Evolutionary conservation across 306 rosid genomes (phyloP), one percentile per base, ranked within the genome.

Genomic region (Gastrolobium bilobum): DNA sequence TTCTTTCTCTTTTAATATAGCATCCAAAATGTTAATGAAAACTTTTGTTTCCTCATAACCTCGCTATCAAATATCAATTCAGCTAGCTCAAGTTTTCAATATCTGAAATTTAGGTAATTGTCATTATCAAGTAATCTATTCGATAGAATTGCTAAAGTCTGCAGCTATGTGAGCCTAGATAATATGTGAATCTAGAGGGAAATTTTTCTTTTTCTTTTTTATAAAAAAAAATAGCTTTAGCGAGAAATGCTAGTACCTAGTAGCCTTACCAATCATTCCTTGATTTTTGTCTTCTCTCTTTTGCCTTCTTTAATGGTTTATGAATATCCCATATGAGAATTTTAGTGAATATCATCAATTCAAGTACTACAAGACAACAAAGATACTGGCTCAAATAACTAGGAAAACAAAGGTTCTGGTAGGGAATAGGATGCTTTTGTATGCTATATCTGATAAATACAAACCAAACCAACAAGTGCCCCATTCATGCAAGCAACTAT

Each of bases 11-110:
- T 57, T 58, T 57, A 1, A 46, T 20, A 56, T 44, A 65, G 26
- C 51, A 15, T 73, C 79, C 75, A 73, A 73, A 80, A 26, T 67
- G 5, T 14, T 51, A 42, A 71, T 40, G 2, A 31, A 51, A 26
- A 26, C 47, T 50, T 52, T 31, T 80, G 79, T 62, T 71, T 42
- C 73, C 37, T 60, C 73, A 40, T 40, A 79, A 71, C 47, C 4
- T 61, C 37, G 73, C 78, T 71, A 79, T 79, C 79, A 79, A 50
- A 60, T 37, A 79, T 58, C 42, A 13, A 26, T 38, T 69, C 77
- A 58, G 35, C 11, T 10, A 20, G 20, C 51, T 38, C 26, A 38
- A 13, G 38, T n/a, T 79, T 71, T 79, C 72, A 50, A 71, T 35
- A 44, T 42, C 68, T 54, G 13, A 73, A 54, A 33, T 8, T 80